Base-by-base conservation (phyloP, 176 grass and related monocot genomes). In the Oryza punctata region DNA sequence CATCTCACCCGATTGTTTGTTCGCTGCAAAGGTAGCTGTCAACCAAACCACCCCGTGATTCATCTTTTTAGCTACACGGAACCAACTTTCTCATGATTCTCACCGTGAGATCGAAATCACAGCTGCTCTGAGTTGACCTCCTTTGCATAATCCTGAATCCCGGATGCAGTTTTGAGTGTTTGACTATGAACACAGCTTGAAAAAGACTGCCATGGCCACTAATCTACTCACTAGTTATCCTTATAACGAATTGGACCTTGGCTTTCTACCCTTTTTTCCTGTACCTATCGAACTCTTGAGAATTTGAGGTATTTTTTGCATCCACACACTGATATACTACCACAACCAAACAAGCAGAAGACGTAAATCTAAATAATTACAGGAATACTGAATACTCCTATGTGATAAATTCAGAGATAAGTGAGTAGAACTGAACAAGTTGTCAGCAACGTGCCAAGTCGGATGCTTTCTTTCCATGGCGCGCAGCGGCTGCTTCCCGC, bases 21-120 rank as follows among this genome's bases (percentile, higher is more conserved):
- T 27, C 4, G 46, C 32, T 64, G 65, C 65, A 75, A 85, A 82
- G 65, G 29, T 12, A 63, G 45, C 65, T 32, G 30, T 57, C 52
- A 57, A 57, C 52, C 52, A 3, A 30, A 49, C 76, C 52, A 30
- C 64, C 76, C 52, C 87, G 82, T 89, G 87, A 85, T 7, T 12
- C 50, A 0, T 79, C 45, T 60, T 88, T 83, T 40, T 73, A 75
- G 63, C 69, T 71, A 89, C 82, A 85, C 57, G 78, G 54, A 85
- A 54, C 88, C 82, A 81, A 89, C 82, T 81, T 24, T 81, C 88
- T 57, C 88, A 66, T 89, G 88, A 65, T 89, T 25, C 88, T 72
- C 76, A 32, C 84, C 85, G 43, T 61, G 29, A 44, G 63, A 21
- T 3, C 57, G 80, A 26, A 67, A 61, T n/a, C 21, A 27, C 54